phyloP scores from a whole-genome alignment of 2,329 filamentous ascomycete genomes.

The Trichoderma oligosporum region DNA sequence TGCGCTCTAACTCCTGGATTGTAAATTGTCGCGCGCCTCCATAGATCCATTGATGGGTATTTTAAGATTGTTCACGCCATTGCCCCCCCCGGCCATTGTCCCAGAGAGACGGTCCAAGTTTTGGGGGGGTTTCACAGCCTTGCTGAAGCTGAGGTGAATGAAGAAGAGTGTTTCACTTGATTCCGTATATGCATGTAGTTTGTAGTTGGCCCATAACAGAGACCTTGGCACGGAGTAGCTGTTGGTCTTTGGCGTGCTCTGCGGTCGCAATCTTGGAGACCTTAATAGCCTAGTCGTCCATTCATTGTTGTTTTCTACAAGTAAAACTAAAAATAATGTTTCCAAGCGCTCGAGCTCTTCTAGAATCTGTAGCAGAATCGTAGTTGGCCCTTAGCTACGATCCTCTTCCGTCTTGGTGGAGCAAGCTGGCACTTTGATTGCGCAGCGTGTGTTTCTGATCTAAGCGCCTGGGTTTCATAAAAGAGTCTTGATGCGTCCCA shows the following conservation, averaged over 20 bases:
- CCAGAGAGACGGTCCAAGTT: neutral
- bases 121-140: constrained; percentile 2
- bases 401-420: neutral
- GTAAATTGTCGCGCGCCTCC: constrained; percentile 13
- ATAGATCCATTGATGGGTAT: constrained; percentile 5
- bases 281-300: neutral
- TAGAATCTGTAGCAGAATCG: neutral
- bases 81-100: neutral
- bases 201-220: no score
- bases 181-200: neutral
- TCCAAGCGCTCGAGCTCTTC: neutral
- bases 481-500: neutral
- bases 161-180: constrained; percentile 1
- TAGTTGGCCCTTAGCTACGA: neutral
- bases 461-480: neutral
- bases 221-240: neutral
- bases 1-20: neutral
- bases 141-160: neutral
- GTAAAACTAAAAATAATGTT: neutral
- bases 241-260: neutral
- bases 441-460: neutral
- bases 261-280: neutral
- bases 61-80: neutral
- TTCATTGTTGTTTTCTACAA: neutral
- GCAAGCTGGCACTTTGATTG: neutral